Conservation (phyloP, 495 filamentous ascomycete species). For the Xanthoparmelia taractica region DNA sequence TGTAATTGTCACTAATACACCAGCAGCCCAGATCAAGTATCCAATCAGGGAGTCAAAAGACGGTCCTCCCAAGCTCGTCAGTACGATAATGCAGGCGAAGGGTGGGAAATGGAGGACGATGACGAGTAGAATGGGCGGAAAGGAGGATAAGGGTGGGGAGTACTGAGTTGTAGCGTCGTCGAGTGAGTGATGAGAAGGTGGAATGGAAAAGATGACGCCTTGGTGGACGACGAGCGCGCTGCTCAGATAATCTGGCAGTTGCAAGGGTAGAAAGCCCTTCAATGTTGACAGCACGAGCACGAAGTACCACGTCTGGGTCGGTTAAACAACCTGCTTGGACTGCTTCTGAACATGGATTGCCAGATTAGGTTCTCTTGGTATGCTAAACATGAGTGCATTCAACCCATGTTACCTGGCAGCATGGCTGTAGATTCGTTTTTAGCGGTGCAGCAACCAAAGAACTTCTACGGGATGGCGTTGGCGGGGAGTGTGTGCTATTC, state of each 20-base stretch:
- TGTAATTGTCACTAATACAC: neutral
- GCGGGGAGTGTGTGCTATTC: neutral
- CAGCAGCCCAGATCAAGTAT: conserved; percentile 9
- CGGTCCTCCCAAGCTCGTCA: conserved; percentile 1
- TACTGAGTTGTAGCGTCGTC: neutral
- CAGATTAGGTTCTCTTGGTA: too few relatives aligned
- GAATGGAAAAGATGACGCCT: neutral
- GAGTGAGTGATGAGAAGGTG: neutral
- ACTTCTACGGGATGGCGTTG: neutral
- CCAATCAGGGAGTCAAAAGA: conserved; percentile 1
- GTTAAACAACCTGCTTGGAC: too few relatives aligned
- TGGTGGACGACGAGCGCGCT: neutral
- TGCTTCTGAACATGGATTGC: too few relatives aligned
- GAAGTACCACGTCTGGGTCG: too few relatives aligned
- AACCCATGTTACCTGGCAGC: neutral
- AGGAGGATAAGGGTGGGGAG: conserved; percentile 6
- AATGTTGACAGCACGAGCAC: neutral
- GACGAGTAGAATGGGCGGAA: conserved; percentile 19
- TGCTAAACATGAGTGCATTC: too few relatives aligned
- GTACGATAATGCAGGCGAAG: conserved; percentile 16
- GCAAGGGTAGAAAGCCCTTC: neutral
- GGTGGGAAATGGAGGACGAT: conserved; percentile 20
- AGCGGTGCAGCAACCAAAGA: neutral
- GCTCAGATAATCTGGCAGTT: neutral
- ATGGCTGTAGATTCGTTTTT: neutral